Conservation (phyloP, 2,329 filamentous ascomycete species). For the Purpureocillium lavendulum region DNA sequence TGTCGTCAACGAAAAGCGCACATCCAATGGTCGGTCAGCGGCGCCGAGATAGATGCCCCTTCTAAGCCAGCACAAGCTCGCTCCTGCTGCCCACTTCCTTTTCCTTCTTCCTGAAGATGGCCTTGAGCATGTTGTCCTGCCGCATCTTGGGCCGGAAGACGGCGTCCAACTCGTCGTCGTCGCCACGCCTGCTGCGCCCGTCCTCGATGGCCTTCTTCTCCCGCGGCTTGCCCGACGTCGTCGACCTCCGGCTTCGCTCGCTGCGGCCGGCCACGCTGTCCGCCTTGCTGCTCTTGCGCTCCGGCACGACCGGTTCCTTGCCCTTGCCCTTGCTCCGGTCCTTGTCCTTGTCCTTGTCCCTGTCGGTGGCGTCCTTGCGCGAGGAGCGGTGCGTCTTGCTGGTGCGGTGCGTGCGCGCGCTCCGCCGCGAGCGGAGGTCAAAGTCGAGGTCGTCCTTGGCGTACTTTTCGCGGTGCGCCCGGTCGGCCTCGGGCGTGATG, state of each 20-base stretch:
- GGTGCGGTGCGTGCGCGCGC: constrained; percentile 21
- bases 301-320: constrained; percentile 4
- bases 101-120: constrained; percentile 49
- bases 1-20: too few species aligned
- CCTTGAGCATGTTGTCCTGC: constrained; percentile 46
- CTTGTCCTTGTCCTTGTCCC: constrained; percentile 3
- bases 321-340: constrained; percentile 9
- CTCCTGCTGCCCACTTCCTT: constrained; percentile 30
- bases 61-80: constrained; percentile 21
- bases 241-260: constrained; percentile 23
- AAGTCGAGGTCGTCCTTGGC: constrained; percentile 27
- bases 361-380: constrained; percentile 8
- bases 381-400: constrained; percentile 10
- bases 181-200: constrained; percentile 20
- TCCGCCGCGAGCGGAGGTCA: constrained; percentile 26
- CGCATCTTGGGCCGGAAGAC: constrained; percentile 39
- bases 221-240: constrained; percentile 19
- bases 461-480: constrained; percentile 28
- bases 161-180: constrained; percentile 25
- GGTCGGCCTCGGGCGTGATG: constrained; percentile 47
- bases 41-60: too few species aligned
- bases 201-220: constrained; percentile 27
- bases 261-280: constrained; percentile 20
- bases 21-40: too few species aligned
- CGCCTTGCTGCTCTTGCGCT: constrained; percentile 6